Evolutionary conservation across 768 basidiomycete species (phyloP).

Genomic region (Mrakia gelida): DNA sequence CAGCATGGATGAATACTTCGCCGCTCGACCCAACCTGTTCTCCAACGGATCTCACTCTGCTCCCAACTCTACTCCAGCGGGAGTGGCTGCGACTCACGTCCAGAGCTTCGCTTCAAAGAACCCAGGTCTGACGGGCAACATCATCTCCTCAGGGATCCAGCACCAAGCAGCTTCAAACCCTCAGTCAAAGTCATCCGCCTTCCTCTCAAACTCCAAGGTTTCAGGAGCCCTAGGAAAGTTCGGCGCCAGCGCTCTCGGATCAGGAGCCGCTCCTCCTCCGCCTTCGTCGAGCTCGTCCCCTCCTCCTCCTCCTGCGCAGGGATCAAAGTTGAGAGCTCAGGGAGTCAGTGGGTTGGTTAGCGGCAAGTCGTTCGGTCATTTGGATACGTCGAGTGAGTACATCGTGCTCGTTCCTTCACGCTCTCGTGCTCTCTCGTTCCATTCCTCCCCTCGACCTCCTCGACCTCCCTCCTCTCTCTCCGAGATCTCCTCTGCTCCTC

Average conservation of each 20-base stretch:
- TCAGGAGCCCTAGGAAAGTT: conserved; percentile 1
- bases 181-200: not conserved
- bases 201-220: not conserved
- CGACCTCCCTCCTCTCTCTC: not conserved
- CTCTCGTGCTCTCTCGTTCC: not conserved
- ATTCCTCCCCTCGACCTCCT: not conserved
- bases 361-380: conserved; percentile 28
- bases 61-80: conserved; percentile 1
- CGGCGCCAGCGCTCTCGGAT: not conserved
- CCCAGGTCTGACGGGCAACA: not conserved
- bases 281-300: not conserved
- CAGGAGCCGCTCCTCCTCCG: conserved; percentile 6
- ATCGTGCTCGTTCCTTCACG: no score
- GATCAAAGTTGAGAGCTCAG: not conserved
- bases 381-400: conserved; percentile 22
- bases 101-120: not conserved
- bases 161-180: conserved; percentile 19
- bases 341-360: conserved; percentile 16
- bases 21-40: conserved; percentile 23
- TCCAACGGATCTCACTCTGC: not conserved
- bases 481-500: not conserved
- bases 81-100: not conserved
- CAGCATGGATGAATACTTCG: conserved; percentile 23
- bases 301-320: not conserved
- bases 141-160: conserved; percentile 9